A percentile compares a stretch with the other conserved stretches of the same genome.
Evolutionary conservation across 345 rosid species (phyloP).

Genomic region (Cardamine resedifolia): DNA sequence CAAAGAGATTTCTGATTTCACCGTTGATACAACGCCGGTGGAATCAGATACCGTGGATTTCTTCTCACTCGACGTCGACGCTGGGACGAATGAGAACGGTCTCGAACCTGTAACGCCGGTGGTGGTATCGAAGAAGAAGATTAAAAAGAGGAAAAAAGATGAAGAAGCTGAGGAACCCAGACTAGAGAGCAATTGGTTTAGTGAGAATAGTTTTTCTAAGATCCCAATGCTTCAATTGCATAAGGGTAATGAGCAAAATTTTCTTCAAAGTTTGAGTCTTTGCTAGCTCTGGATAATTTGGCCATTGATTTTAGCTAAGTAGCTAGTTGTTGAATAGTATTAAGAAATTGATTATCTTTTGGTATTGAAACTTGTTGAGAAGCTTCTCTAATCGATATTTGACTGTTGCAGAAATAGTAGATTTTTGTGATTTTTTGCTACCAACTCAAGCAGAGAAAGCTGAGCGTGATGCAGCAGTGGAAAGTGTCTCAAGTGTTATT

Average conservation of each 20-base stretch:
- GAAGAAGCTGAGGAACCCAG: slow-evolving; percentile 38
- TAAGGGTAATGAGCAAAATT: slow-evolving; percentile 53
- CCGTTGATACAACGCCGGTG: slow-evolving; percentile 23
- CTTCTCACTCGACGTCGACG: slow-evolving; percentile 65
- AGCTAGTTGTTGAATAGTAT: background rate
- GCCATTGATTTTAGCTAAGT: background rate
- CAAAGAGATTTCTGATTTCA: slow-evolving; percentile 62
- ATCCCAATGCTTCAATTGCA: slow-evolving; percentile 95
- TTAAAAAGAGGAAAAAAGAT: slow-evolving; percentile 35
- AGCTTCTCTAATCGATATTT: slow-evolving; percentile 11
- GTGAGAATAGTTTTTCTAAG: slow-evolving; percentile 58
- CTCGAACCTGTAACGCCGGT: slow-evolving; percentile 43
- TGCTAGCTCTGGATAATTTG: background rate
- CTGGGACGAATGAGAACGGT: slow-evolving; percentile 32
- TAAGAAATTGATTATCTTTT: background rate
- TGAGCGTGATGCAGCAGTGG: slow-evolving; percentile 57
- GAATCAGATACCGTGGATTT: slow-evolving; percentile 58
- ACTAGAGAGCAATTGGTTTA: slow-evolving; percentile 73
- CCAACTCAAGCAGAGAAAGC: slow-evolving; percentile 79
- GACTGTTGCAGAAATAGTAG: slow-evolving; percentile 66
- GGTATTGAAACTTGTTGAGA: slow-evolving; percentile 7
- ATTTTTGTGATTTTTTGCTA: slow-evolving; percentile 76
- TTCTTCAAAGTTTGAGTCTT: background rate
- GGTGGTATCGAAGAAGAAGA: slow-evolving; percentile 35
- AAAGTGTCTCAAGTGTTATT: slow-evolving; percentile 62